Percentiles rank a stretch among this genome's conserved stretches.
These are phyloP conservation scores for Mycena albidolilacea DNA, from an alignment of 768 basidiomycete genomes.

Conservation along the genomic window DNA sequence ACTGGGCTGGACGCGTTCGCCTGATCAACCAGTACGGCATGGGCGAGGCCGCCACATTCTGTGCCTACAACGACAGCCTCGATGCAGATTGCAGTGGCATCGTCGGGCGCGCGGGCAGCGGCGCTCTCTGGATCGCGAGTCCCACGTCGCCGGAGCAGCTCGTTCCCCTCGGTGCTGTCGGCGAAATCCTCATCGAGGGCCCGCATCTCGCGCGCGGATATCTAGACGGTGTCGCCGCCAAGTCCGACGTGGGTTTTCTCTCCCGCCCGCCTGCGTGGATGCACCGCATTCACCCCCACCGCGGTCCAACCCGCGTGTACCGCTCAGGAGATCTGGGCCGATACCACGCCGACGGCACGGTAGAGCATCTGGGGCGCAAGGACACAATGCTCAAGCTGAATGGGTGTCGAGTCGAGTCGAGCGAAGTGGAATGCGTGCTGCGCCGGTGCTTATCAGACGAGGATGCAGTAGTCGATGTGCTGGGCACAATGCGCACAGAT, in stretches of 20 bases:
- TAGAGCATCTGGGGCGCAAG: constrained; percentile 18
- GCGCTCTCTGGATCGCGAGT: background rate
- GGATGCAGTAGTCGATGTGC: constrained; percentile 18
- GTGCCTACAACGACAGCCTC: constrained; percentile 1
- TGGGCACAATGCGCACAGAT: constrained; percentile 9
- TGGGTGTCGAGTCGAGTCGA: constrained; percentile 8
- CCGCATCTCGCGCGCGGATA: constrained; percentile 21
- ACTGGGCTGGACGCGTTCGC: constrained; percentile 2
- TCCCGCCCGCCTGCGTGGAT: constrained; percentile 17
- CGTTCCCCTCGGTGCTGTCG: constrained; percentile 13
- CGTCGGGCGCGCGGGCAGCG: constrained; percentile 7
- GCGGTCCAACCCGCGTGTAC: constrained; percentile 5
- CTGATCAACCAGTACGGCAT: constrained; percentile 12
- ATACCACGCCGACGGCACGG: constrained; percentile 10
- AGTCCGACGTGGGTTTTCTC: constrained; percentile 17
- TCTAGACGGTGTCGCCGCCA: constrained; percentile 11
- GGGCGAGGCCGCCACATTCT: constrained; percentile 10
- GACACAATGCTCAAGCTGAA: constrained; percentile 10
- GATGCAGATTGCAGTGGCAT: constrained; percentile 4
- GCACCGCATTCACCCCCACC: constrained; percentile 8
- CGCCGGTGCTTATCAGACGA: constrained; percentile 19
- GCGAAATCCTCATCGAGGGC: constrained; percentile 19
- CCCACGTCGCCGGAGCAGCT: background rate
- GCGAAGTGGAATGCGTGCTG: constrained; percentile 12
- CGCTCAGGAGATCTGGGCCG: constrained; percentile 13